phyloP scores from a whole-genome alignment of 1,284 basidiomycete species.

The Wolfiporia cocos region DNA sequence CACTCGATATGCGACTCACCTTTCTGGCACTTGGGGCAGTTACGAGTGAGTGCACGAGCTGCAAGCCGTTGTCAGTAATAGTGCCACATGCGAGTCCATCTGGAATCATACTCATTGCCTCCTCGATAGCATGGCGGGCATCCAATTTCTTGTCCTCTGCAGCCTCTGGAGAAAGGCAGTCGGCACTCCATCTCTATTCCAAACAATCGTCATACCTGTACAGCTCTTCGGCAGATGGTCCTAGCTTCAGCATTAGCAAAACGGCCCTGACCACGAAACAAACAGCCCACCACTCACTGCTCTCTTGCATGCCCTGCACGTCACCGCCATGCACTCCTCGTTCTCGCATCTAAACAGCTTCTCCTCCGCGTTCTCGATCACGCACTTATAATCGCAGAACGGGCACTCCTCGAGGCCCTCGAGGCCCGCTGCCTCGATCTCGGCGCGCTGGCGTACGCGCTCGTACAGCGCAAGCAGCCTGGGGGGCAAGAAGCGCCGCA shows the following conservation, averaged over 20 bases:
- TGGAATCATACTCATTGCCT: conserved; percentile 73
- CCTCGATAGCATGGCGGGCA: conserved; percentile 73
- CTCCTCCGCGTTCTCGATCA: conserved; percentile 75
- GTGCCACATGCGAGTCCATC: not conserved
- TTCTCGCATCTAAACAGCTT: conserved; percentile 77
- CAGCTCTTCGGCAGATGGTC: conserved; percentile 88
- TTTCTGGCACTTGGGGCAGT: conserved; percentile 77
- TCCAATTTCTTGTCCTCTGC: conserved; percentile 69
- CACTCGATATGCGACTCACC: conserved; percentile 31
- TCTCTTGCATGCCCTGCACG: conserved; percentile 75
- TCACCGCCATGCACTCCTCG: conserved; percentile 64
- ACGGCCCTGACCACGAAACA: not conserved
- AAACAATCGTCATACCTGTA: conserved; percentile 44
- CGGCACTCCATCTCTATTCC: too few species aligned
- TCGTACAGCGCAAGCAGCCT: conserved; percentile 69
- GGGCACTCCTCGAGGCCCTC: conserved; percentile 82
- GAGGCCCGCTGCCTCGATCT: conserved; percentile 67
- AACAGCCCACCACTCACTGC: conserved; percentile 36
- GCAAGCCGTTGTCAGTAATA: conserved; percentile 5
- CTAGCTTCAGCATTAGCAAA: conserved; percentile 35
- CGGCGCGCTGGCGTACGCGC: conserved; percentile 71
- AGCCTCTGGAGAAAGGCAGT: conserved; percentile 50
- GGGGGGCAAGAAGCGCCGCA: conserved; percentile 52
- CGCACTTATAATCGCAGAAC: conserved; percentile 78
- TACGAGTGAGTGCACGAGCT: conserved; percentile 79